Evolutionary conservation across 2,329 filamentous ascomycete species (phyloP).

Genomic region (Parascedosporium putredinis): DNA sequence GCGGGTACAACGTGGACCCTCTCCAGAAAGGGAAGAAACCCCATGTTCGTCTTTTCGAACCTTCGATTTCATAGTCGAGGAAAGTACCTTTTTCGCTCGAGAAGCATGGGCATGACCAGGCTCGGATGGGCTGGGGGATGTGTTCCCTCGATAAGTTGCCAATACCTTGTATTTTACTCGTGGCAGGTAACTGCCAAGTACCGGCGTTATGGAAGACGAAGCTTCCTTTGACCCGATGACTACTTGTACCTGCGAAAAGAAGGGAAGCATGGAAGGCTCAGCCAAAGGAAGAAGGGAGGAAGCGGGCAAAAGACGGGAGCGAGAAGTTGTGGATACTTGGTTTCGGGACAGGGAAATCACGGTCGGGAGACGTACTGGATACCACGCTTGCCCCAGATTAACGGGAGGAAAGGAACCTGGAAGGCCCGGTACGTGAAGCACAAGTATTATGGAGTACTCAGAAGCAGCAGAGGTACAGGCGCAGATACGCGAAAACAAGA

Average conservation of each 20-base stretch:
- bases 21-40: too few relatives aligned
- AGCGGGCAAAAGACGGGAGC: background rate
- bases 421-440: too few relatives aligned
- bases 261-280: too few relatives aligned
- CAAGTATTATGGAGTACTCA: too few relatives aligned
- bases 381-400: background rate
- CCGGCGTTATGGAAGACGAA: background rate
- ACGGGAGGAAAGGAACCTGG: background rate
- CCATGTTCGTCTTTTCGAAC: too few relatives aligned
- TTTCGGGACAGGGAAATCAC: background rate
- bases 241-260: background rate
- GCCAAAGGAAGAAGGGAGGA: too few relatives aligned
- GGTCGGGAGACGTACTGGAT: background rate
- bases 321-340: background rate
- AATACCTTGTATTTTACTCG: background rate
- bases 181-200: background rate
- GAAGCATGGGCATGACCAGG: background rate
- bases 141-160: background rate
- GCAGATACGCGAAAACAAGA: too few relatives aligned
- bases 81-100: background rate
- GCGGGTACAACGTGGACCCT: background rate
- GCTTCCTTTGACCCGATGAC: background rate
- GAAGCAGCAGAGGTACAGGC: too few relatives aligned
- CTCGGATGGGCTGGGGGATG: background rate
- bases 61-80: too few relatives aligned